phyloP scores from a whole-genome alignment of 441 rosid species.

The Gossypium davidsonii region DNA sequence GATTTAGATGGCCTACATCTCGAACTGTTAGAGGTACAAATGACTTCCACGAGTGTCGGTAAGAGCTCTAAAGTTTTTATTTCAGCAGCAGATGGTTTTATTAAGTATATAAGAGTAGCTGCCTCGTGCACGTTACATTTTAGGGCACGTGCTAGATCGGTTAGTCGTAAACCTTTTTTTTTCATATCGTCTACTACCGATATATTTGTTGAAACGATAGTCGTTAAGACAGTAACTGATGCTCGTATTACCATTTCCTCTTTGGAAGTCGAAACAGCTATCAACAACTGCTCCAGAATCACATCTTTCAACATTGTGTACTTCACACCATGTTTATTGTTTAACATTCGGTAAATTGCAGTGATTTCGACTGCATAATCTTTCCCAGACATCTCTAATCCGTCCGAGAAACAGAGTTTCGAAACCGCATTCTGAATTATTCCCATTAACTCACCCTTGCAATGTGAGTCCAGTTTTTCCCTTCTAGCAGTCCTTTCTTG shows the following conservation, averaged over 20 bases:
- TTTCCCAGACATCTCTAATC: slow-evolving; percentile 44
- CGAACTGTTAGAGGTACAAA: slow-evolving; percentile 44
- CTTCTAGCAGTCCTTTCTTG: slow-evolving; percentile 21
- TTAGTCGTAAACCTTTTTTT: slow-evolving; percentile 57
- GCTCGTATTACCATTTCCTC: slow-evolving; percentile 65
- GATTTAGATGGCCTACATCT: slow-evolving; percentile 33
- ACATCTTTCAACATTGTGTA: slow-evolving; percentile 61
- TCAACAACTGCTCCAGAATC: slow-evolving; percentile 63
- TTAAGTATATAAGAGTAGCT: slow-evolving; percentile 66
- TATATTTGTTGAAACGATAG: slow-evolving; percentile 48
- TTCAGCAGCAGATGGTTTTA: slow-evolving; percentile 80
- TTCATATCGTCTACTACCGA: slow-evolving; percentile 63
- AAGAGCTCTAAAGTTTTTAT: slow-evolving; percentile 77
- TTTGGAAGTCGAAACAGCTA: slow-evolving; percentile 56
- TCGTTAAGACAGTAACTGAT: slow-evolving; percentile 61
- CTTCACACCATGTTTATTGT: slow-evolving; percentile 47
- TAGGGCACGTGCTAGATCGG: slow-evolving; percentile 65
- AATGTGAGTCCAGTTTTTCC: slow-evolving; percentile 17
- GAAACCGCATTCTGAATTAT: slow-evolving; percentile 56
- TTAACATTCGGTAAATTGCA: slow-evolving; percentile 58
- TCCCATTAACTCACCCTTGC: slow-evolving; percentile 26
- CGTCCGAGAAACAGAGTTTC: slow-evolving; percentile 46
- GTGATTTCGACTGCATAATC: slow-evolving; percentile 61
- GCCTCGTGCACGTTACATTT: slow-evolving; percentile 82
- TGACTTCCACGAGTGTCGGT: slow-evolving; percentile 70